A percentile compares a stretch with the other conserved stretches of the same genome.
Conservation (phyloP, 257 asterid genomes). For the Solanum piurae region DNA sequence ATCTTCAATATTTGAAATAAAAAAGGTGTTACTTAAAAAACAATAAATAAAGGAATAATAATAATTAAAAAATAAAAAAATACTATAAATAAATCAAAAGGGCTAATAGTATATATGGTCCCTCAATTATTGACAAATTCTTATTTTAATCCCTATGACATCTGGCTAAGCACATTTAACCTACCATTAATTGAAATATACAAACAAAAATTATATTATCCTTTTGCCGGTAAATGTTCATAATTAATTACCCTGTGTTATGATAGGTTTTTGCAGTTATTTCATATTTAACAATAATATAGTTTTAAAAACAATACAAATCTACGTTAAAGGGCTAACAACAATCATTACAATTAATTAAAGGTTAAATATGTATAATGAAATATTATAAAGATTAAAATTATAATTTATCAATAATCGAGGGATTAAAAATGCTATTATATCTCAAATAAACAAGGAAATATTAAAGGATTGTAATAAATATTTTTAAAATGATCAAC, state of each 20-base stretch:
- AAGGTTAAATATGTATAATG: background rate
- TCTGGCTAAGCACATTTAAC: background rate
- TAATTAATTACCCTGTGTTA: background rate
- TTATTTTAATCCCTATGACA: background rate
- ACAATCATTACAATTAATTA: background rate
- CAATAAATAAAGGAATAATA: background rate
- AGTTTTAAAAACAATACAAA: background rate
- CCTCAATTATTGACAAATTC: background rate
- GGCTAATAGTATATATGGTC: background rate
- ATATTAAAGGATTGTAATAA: background rate
- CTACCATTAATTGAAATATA: background rate
- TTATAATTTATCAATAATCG: background rate
- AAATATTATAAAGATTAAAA: background rate
- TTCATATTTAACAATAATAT: background rate
- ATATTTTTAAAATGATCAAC: background rate
- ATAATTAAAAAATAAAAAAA: background rate
- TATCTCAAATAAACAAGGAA: background rate
- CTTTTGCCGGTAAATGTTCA: background rate
- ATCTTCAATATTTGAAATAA: background rate
- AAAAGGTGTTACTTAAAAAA: background rate
- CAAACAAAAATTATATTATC: background rate
- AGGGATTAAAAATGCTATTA: background rate
- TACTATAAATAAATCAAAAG: background rate
- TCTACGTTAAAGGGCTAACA: background rate
- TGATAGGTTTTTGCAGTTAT: background rate